Base-by-base conservation (phyloP, 2,329 filamentous ascomycete genomes). In the Arthrobotrys pseudoclavata region DNA sequence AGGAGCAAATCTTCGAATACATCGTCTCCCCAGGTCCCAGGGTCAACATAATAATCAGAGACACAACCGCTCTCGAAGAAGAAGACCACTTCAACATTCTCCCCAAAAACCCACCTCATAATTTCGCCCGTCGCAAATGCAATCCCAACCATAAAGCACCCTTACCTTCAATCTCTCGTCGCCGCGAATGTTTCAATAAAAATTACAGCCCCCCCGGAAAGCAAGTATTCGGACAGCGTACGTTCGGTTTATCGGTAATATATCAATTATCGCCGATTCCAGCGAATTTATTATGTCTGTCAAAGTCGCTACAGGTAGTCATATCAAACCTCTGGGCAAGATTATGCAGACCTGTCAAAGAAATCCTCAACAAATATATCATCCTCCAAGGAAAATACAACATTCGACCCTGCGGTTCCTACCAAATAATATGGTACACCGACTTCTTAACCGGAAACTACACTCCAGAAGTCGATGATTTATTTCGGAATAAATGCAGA, bases 31-130 rank as follows among this genome's bases (percentile, higher is more conserved):
- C 72, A 4, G 50, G 61, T 9, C 72, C 72, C 42, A 29, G 34
- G 26, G 72, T 70, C 50, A 67, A 76, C 61, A 61, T 76, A 18
- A 70, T 76, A 45, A 70, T 76, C 40, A 60, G 72, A 15, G 61
- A 76, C 22, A 62, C 72, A 20, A 15, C 42, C 1, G 26, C 52
- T 42, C 72, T 76, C 1, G 40, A 60, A 15, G 66, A 76, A 62
- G 72, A 76, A 55, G 47, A 70, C 45, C 72, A 76, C 29, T 76
- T 76, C 61, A 70, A 70, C 45, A 42, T 76, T 22, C 60, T 70
- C 3, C 72, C 72, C 6, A 64, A 62, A 22, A 70, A 70, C 42
- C 72, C 72, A 1, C 72, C 72, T 50, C 72, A 76, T 22, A 61
- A 40, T 10, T 69, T 76, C 57, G 55, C 71, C 22, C 71, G 53